Evolutionary conservation across 495 filamentous ascomycete genomes (phyloP), one percentile per base, ranked within the genome.

Genomic region (Talaromyces ruber): DNA sequence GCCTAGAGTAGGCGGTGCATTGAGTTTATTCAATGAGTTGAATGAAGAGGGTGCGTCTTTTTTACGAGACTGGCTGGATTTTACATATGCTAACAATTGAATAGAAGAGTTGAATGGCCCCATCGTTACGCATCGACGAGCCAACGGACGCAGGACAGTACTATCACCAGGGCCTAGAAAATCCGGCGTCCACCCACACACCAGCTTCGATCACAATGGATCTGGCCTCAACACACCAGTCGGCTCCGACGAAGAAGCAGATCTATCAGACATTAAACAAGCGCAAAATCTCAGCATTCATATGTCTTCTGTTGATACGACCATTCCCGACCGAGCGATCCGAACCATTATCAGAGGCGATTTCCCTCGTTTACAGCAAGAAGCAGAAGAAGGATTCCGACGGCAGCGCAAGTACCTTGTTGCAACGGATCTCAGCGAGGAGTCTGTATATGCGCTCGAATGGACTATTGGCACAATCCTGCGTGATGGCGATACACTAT

Each of bases 401-500:
- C 84, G 91, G 11, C 84, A 90, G 52, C 83, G 94, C 9, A 93
- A 91, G 58, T 98, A 97, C 70, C 76, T 98, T 6, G 90, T 97
- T 8, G 92, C 94, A 8, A 96, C 91, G 1, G 94, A 98, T 72
- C 74, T 97, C 32, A 96, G 90, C 65, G 89, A 92, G 47, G 94
- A 98, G 76, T 93, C 93, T 4, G 88, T 91, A 9, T 92, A 97
- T 71, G 94, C 94, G 9, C 76, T 98, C 28, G 94, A 98, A 70
- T 98, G 93, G 93, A 95, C 92, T 0, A 93, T 98, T 58, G 94
- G 94, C 45, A 96, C 91, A 3, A 88, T 98, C n/a, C 81, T 98
- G 7, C 83, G 94, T 51, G 92, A 97, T 69, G 94, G 94, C 16
- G 94, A 98, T 72, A 98, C 93, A 1, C 80, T 98, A 39, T 83